Conservation (phyloP, 1,284 basidiomycete species). For the Trametes sp. region DNA sequence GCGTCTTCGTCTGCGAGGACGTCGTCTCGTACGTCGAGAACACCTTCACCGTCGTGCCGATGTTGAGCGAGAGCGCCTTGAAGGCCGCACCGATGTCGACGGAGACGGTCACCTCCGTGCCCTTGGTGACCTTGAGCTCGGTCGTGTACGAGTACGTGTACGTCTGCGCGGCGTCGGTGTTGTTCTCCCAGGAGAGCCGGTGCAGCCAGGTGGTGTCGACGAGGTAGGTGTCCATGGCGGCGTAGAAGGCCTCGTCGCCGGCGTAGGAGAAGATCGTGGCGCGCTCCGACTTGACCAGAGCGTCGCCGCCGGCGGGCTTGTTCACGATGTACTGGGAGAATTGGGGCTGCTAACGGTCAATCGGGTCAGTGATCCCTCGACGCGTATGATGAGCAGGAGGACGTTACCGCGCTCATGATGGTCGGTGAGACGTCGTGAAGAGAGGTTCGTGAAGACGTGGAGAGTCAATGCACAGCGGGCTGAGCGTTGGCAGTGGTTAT, state of each 20-base stretch:
- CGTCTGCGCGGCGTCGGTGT: neutral
- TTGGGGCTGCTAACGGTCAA: neutral
- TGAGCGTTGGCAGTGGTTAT: too few relatives aligned
- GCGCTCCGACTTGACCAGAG: neutral
- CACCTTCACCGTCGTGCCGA: neutral
- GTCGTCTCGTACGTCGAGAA: neutral
- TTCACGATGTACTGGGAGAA: neutral
- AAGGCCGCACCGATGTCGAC: neutral
- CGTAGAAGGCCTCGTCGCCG: neutral
- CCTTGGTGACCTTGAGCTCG: slow-evolving; percentile 1
- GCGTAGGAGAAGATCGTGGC: neutral
- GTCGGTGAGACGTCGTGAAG: too few relatives aligned
- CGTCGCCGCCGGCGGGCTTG: neutral
- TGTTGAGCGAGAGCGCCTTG: neutral
- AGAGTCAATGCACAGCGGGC: too few relatives aligned
- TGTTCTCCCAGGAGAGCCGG: neutral
- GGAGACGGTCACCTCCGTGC: neutral
- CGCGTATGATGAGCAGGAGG: neutral
- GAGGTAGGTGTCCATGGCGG: neutral
- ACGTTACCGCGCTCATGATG: too few relatives aligned
- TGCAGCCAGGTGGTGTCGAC: neutral
- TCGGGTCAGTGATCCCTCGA: too few relatives aligned
- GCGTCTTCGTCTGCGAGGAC: neutral
- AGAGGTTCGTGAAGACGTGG: too few relatives aligned
- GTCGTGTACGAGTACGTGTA: neutral